These are phyloP conservation scores for Leccinum longicurvipes DNA, from an alignment of 768 basidiomycete species.

Conservation along the genomic window DNA sequence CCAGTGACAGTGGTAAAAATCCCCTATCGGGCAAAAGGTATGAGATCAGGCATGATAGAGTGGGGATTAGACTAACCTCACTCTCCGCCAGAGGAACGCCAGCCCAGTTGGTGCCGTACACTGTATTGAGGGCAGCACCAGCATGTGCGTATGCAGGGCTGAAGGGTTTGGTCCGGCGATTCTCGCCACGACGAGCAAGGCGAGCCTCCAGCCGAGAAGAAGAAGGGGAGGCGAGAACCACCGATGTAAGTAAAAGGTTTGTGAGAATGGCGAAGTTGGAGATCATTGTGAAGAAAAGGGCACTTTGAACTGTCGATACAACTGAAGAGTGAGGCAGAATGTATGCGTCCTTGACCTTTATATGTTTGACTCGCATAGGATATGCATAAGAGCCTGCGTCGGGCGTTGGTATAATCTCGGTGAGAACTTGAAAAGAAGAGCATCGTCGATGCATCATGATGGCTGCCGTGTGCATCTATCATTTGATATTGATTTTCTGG, in stretches of 20 bases:
- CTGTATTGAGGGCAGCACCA: not conserved
- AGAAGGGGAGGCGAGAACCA: conserved; percentile 16
- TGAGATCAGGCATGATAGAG: too few species aligned
- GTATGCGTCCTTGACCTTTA: too few species aligned
- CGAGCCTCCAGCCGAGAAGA: conserved; percentile 3
- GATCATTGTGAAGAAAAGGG: conserved; percentile 8
- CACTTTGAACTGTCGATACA: too few species aligned
- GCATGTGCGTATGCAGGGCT: not conserved
- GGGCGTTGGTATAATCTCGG: too few species aligned
- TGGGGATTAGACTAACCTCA: too few species aligned
- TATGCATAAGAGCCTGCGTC: too few species aligned
- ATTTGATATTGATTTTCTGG: too few species aligned
- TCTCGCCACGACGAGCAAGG: conserved; percentile 14
- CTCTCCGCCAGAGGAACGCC: not conserved
- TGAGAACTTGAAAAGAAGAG: too few species aligned
- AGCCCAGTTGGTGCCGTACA: conserved; percentile 21
- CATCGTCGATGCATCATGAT: too few species aligned
- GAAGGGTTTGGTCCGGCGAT: conserved; percentile 8
- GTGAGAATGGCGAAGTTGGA: conserved; percentile 15
- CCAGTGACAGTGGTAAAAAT: not conserved
- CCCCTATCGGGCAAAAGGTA: not conserved
- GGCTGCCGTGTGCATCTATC: too few species aligned
- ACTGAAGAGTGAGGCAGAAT: too few species aligned
- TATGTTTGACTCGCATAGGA: too few species aligned
- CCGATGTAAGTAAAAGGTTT: conserved; percentile 19